Conservation (phyloP, 2,329 filamentous ascomycete genomes). For the Fusarium kyushuense region DNA sequence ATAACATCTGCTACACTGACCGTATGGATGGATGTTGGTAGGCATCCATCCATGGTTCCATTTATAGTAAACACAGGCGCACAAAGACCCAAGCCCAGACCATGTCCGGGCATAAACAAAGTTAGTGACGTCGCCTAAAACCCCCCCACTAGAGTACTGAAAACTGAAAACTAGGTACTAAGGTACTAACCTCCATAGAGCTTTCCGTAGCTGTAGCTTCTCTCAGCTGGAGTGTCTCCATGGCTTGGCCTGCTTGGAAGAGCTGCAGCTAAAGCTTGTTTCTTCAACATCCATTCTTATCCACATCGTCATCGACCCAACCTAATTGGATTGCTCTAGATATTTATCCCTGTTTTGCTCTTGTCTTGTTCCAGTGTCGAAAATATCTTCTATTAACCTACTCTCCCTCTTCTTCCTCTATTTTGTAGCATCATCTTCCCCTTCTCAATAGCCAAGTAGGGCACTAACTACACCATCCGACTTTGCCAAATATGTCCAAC, state of each 20-base stretch:
- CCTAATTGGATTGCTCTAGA: conserved; percentile 28
- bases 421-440: neutral
- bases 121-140: conserved; percentile 40
- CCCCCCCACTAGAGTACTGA: conserved; percentile 11
- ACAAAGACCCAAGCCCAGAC: conserved; percentile 13
- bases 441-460: neutral
- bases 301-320: conserved; percentile 39
- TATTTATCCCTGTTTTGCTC: conserved; percentile 33
- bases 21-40: no score
- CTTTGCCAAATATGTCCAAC: conserved; percentile 50
- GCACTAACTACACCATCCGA: conserved; percentile 16
- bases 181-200: no score
- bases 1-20: no score
- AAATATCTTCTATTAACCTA: neutral
- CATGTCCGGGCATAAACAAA: conserved; percentile 1
- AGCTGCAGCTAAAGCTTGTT: conserved; percentile 43
- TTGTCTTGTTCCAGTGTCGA: conserved; percentile 9
- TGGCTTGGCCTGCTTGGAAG: neutral
- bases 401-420: neutral
- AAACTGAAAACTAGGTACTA: neutral
- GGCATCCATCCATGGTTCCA: no score
- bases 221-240: conserved; percentile 11
- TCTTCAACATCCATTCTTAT: conserved; percentile 32
- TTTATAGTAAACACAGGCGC: no score
- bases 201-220: no score